Percentiles rank a stretch among this genome's conserved stretches.
phyloP scores from a whole-genome alignment of 768 basidiomycete genomes.

The Tricholoma bakamatsutake region DNA sequence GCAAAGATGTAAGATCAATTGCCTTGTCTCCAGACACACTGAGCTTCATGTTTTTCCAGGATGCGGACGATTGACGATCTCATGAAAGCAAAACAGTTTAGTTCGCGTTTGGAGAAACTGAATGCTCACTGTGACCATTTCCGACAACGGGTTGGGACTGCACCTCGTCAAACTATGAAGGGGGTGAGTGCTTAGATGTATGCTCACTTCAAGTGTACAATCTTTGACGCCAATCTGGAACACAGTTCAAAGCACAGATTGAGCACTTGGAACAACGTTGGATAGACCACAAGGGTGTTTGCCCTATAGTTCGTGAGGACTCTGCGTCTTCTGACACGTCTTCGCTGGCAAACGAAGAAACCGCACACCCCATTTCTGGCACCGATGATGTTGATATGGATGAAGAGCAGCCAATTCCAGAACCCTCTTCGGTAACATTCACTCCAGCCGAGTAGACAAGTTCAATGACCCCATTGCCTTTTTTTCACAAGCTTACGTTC shows the following conservation, averaged over 20 bases:
- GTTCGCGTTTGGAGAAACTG: background rate
- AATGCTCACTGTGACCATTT: constrained; percentile 7
- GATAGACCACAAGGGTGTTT: background rate
- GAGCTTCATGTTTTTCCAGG: background rate
- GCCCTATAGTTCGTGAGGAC: background rate
- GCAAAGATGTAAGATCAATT: background rate
- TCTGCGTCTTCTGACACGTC: background rate
- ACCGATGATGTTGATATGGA: background rate
- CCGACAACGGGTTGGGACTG: constrained; percentile 6
- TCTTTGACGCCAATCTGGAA: background rate
- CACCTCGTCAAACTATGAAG: background rate
- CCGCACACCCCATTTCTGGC: background rate
- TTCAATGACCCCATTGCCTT: background rate
- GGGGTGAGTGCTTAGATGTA: background rate
- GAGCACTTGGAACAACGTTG: background rate
- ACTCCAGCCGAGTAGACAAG: background rate
- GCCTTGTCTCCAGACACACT: no score
- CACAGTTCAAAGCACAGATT: background rate
- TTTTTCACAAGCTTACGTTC: background rate
- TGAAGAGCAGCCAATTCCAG: background rate
- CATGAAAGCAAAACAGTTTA: background rate
- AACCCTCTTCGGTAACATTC: background rate
- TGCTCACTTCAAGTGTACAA: background rate
- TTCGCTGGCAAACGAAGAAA: background rate
- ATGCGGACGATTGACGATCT: background rate